Percentiles rank a stretch among this genome's conserved stretches.
phyloP scores from a whole-genome alignment of 169 alveolate species.

The Plasmodium gallinaceum region DNA sequence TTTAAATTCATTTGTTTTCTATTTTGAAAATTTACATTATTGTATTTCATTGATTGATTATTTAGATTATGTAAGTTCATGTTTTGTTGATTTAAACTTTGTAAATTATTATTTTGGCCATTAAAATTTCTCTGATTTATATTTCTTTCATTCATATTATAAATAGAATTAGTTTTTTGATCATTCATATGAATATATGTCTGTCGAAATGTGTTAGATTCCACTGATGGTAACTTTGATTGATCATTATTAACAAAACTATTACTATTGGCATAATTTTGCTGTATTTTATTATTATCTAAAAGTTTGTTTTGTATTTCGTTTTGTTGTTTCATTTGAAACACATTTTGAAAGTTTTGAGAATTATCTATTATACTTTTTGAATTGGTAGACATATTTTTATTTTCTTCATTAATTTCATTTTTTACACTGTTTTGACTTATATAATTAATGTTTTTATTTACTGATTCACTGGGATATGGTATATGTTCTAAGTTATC shows the following conservation, averaged over 20 bases:
- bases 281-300: slow-evolving; percentile 7
- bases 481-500: slow-evolving; percentile 20
- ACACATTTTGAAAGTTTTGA: slow-evolving; percentile 21
- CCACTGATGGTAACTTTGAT: background rate
- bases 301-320: slow-evolving; percentile 19
- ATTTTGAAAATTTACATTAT: slow-evolving; percentile 22
- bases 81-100: slow-evolving; percentile 32
- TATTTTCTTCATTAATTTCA: slow-evolving; percentile 20
- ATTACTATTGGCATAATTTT: background rate
- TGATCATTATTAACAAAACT: slow-evolving; percentile 11
- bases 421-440: slow-evolving; percentile 6
- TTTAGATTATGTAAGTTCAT: slow-evolving; percentile 24
- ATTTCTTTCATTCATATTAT: background rate
- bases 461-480: slow-evolving; percentile 33
- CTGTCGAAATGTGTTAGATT: slow-evolving; percentile 24
- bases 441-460: slow-evolving; percentile 17
- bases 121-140: background rate
- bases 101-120: slow-evolving; percentile 16
- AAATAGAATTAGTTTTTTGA: slow-evolving; percentile 19
- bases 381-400: slow-evolving; percentile 7
- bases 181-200: slow-evolving; percentile 39
- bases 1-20: slow-evolving; percentile 29
- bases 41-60: slow-evolving; percentile 16
- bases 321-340: slow-evolving; percentile 12
- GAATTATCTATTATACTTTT: slow-evolving; percentile 29